Conservation (phyloP, 768 basidiomycete genomes). For the Rhodotorula toruloides region DNA sequence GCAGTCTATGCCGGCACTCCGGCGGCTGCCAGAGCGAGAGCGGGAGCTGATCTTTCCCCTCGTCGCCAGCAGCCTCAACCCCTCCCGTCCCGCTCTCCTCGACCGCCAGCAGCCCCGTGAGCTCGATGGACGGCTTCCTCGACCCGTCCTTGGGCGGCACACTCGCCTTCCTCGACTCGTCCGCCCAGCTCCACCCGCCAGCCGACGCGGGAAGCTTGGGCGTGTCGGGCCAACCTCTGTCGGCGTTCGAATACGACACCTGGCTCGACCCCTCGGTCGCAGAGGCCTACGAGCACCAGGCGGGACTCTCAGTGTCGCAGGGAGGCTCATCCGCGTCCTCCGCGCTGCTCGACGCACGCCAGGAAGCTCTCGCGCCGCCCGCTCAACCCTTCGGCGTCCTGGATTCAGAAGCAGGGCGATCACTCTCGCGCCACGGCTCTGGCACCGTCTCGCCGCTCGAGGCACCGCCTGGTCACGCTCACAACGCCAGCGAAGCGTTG, state of each 20-base stretch:
- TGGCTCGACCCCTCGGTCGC: constrained; percentile 11
- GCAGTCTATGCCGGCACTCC: not conserved
- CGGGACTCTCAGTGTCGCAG: not conserved
- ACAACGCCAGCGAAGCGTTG: not conserved
- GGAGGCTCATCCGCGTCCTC: not conserved
- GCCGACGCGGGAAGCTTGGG: not conserved
- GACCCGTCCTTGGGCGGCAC: constrained; percentile 16
- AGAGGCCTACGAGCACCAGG: constrained; percentile 3
- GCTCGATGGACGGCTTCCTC: constrained; percentile 19
- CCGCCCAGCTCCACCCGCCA: not conserved
- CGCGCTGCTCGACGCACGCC: not conserved
- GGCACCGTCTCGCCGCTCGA: not conserved
- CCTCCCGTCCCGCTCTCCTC: not conserved
- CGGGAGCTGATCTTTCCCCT: not conserved
- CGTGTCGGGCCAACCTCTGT: not conserved
- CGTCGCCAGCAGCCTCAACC: not conserved
- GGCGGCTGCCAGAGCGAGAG: not conserved
- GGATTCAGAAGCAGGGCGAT: not conserved
- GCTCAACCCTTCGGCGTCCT: constrained; percentile 1
- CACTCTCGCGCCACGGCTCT: not conserved
- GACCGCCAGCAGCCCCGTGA: not conserved
- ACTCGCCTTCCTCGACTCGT: constrained; percentile 24
- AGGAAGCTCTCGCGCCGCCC: not conserved
- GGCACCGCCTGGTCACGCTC: not conserved
- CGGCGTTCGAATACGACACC: constrained; percentile 8